Conservation (phyloP, 306 rosid genomes). For the Oemleria cerasiformis region DNA sequence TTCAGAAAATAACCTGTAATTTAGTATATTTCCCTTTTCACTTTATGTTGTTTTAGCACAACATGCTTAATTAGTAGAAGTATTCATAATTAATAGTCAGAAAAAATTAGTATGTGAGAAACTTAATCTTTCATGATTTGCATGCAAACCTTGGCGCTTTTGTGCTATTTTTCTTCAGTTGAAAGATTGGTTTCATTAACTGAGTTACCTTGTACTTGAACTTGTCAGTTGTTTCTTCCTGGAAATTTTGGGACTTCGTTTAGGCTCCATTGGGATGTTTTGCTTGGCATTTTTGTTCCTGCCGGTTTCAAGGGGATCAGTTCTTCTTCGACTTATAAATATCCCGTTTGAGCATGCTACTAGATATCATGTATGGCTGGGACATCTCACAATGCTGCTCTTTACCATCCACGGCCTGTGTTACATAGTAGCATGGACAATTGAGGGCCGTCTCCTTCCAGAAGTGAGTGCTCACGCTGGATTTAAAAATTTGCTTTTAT, state of each 20-base stretch:
- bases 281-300: conserved; percentile 77
- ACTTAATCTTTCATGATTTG: not conserved
- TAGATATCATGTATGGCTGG: conserved; percentile 90
- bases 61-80: not conserved
- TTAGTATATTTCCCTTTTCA: not conserved
- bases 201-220: conserved; percentile 24
- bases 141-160: not conserved
- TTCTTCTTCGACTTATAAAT: conserved; percentile 72
- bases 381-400: conserved; percentile 89
- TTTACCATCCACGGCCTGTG: conserved; percentile 83
- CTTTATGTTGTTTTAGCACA: not conserved
- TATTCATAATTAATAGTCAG: not conserved
- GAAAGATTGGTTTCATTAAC: conserved; percentile 15
- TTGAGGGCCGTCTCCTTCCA: conserved; percentile 48
- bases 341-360: conserved; percentile 94
- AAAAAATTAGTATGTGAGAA: not conserved
- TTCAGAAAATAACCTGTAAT: not conserved
- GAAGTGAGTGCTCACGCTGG: conserved; percentile 48
- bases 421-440: conserved; percentile 53
- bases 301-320: conserved; percentile 87
- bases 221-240: conserved; percentile 50
- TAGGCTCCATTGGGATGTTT: conserved; percentile 59
- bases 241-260: conserved; percentile 55
- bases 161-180: not conserved
- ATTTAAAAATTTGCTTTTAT: not conserved